These are phyloP conservation scores for Rhodosporidiobolus sp. DNA, from an alignment of 768 basidiomycete genomes.

Conservation along the genomic window DNA sequence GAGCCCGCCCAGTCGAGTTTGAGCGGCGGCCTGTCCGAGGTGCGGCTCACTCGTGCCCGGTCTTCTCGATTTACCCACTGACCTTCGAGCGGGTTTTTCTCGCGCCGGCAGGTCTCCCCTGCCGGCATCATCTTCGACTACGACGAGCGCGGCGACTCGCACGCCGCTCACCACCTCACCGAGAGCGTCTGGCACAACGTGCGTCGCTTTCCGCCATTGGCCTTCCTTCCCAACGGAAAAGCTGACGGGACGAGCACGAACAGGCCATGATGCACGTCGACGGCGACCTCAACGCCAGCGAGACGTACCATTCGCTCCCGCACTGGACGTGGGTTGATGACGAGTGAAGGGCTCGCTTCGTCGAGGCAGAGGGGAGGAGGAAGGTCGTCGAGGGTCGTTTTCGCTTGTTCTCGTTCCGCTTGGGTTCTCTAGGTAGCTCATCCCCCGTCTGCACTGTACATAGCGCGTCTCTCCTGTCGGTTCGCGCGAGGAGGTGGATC, in stretches of 20 bases:
- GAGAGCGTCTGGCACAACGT: not conserved
- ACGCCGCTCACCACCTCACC: not conserved
- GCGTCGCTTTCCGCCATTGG: not conserved
- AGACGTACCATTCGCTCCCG: not conserved
- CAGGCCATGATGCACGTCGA: slow-evolving; percentile 5
- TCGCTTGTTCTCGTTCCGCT: not conserved
- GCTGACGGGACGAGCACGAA: not conserved
- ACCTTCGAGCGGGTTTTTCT: not conserved
- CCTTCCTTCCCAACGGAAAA: not conserved
- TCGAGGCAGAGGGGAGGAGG: not conserved
- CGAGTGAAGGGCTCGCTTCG: not conserved
- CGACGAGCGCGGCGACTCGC: not conserved
- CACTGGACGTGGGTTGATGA: not conserved
- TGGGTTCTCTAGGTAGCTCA: not conserved
- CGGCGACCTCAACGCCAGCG: not conserved
- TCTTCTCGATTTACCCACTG: not conserved
- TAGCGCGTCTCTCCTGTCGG: no score
- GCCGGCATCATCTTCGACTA: not conserved
- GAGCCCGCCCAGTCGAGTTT: not conserved
- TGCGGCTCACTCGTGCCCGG: not conserved
- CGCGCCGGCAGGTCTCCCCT: not conserved
- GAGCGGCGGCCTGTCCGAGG: no score
- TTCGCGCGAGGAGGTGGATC: not conserved
- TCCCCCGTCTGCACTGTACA: not conserved
- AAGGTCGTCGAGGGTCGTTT: not conserved